Base-by-base conservation (phyloP, 176 grass and related monocot genomes). In the Chloris gayana region DNA sequence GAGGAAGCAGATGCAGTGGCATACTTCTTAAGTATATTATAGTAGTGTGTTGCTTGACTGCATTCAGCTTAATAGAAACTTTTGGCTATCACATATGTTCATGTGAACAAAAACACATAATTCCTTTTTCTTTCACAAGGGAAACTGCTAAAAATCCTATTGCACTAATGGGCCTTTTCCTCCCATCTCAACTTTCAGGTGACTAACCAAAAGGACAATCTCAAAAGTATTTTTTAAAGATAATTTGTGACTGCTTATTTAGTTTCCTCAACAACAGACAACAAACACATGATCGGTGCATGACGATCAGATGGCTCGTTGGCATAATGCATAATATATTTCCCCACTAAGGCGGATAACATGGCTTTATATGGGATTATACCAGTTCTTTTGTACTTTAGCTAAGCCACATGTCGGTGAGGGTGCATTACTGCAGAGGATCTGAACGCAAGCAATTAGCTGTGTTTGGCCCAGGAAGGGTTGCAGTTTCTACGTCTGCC, bases 261-360 rank as follows among this genome's bases (percentile, higher is more conserved):
- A 79, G 41, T 21, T 5, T 65, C 75, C 57, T 30, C 47, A 45
- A 11, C 46, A 56, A 0, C 22, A 75, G 35, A 69, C 39, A 51
- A 38, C 9, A 29, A 11, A n/a, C 85, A 51, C 24, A 33, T 49
- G 62, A 45, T 38, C 18, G 62, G 74, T 37, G 66, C 54, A 63
- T 61, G 74, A 78, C 38, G n/a, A n/a, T 69, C 30, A 75, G 49
- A 69, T n/a, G 84, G 60, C 46, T 47, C 53, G 6, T 13, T 85
- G 37, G 17, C 42, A 45, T 11, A 11, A 11, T 45, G 44, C 34
- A 80, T 74, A 59, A 46, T 2, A 73, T 51, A 61, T 75, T 37
- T n/a, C 5, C 22, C 51, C 32, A 70, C 25, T 70, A 14, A 42
- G 61, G 38, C 61, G 37, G 31, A 32, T 49, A 24, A 26, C 63